phyloP scores from a whole-genome alignment of 768 basidiomycete species.

The Thelephora aurantiotincta region DNA sequence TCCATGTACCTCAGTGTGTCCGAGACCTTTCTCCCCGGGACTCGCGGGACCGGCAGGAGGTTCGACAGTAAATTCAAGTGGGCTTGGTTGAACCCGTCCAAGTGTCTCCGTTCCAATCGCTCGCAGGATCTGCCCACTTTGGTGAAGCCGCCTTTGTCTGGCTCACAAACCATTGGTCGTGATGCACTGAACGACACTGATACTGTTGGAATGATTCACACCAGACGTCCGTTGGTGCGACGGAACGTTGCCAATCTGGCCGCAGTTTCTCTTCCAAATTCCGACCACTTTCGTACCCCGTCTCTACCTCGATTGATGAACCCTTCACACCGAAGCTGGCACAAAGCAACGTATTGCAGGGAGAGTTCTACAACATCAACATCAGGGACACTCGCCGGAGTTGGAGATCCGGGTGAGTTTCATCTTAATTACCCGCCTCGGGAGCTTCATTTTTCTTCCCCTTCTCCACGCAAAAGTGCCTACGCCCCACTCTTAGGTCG shows the following conservation, averaged over 20 bases:
- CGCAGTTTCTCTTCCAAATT: constrained; percentile 40
- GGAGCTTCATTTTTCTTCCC: neutral
- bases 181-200: too few relatives aligned
- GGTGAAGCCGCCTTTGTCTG: constrained; percentile 21
- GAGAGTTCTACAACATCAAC: constrained; percentile 35
- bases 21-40: constrained; percentile 52
- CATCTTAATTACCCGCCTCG: neutral
- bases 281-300: constrained; percentile 49
- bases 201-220: too few relatives aligned
- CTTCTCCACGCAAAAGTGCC: constrained; percentile 20
- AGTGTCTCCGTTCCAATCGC: constrained; percentile 32
- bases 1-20: constrained; percentile 36
- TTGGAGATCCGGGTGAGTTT: constrained; percentile 42
- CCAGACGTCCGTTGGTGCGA: too few relatives aligned
- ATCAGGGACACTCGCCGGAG: constrained; percentile 45
- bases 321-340: neutral
- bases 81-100: constrained; percentile 46
- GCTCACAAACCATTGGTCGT: too few relatives aligned
- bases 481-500: constrained; percentile 47
- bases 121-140: constrained; percentile 45
- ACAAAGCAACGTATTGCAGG: constrained; percentile 22
- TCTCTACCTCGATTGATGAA: neutral
- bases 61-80: constrained; percentile 10
- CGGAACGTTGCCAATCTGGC: neutral
- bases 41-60: constrained; percentile 36